Evolutionary conservation across 129 eudicot species (phyloP), one percentile per base, ranked within the genome.

Genomic region (Tagetes erecta): DNA sequence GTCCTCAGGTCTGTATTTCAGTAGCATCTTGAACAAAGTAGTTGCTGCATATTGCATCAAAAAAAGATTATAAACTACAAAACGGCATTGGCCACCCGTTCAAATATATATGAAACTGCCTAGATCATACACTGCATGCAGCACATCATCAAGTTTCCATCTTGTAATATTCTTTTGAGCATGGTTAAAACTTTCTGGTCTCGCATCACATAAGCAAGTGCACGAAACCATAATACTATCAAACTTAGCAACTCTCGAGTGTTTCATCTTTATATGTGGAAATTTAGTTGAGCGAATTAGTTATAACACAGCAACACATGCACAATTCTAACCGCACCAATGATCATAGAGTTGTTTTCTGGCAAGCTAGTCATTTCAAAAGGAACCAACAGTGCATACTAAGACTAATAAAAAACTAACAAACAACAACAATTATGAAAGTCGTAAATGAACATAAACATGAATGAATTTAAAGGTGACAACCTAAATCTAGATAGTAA

Each of bases 1-100:
- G 55, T 86, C 91, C 39, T 58, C 65, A 2, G 65, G 65, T 34
- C 65, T 58, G 65, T 58, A 58, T 58, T 58, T 58, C n/a, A 58
- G 65, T 33, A 58, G 65, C 65, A 58, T 58, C 65, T 58, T 58
- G 40, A 58, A 58, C 65, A 58, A 4, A 5, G 65, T 58, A 8
- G 65, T 58, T 8, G 65, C 65, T 58, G 40, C 40, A 58, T 58
- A 58, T 58, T 58, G 6, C 65, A 58, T 58, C 39, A 55, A 55
- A n/a, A 14, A 14, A 20, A 52, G 1, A 50, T 50, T 50, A 46
- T 13, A 50, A 13, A 12, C 56, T 50, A 11, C 6, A 50, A 49
- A 49, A 50, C 6, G 0, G 20, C 56, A 50, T 50, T 50, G 27
- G 1, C 13, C 13, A 50, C 20, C 20, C 3, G 9, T 12, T 50